Percentiles rank a stretch among this genome's conserved stretches.
phyloP scores from a whole-genome alignment of 1,139 yeast genomes.

The Blastobotrys buckinghamii region DNA sequence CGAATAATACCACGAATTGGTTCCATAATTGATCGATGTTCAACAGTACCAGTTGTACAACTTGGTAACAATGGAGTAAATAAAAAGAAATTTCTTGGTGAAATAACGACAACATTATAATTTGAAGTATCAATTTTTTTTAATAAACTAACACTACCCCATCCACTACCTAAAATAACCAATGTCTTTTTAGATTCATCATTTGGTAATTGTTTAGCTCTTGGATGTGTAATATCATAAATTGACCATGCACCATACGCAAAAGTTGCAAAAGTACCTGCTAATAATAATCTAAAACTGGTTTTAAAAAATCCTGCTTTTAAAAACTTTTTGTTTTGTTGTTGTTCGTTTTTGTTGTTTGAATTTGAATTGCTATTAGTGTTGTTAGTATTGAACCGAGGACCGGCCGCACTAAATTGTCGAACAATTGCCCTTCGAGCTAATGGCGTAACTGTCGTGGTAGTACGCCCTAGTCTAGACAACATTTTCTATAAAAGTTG shows the following conservation, averaged over 20 bases:
- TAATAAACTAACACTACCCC: conserved; percentile 84
- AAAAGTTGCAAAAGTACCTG: conserved; percentile 28
- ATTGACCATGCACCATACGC: conserved; percentile 32
- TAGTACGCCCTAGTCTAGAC: background rate
- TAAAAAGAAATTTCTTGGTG: conserved; percentile 91
- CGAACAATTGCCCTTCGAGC: background rate
- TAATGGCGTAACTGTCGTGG: background rate
- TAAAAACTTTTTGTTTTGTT: background rate
- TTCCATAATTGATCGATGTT: conserved; percentile 82
- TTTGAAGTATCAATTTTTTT: conserved; percentile 80
- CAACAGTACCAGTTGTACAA: conserved; percentile 90
- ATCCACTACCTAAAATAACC: conserved; percentile 88
- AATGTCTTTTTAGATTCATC: conserved; percentile 72
- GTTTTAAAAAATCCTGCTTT: background rate
- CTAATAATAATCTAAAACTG: conserved; percentile 31
- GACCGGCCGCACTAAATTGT: background rate
- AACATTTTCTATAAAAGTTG: background rate
- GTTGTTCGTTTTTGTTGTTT: background rate
- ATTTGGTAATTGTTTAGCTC: conserved; percentile 33
- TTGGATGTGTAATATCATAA: conserved; percentile 35
- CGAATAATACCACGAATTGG: conserved; percentile 74
- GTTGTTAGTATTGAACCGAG: background rate
- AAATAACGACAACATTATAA: conserved; percentile 82
- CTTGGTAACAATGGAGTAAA: conserved; percentile 93
- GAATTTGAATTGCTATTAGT: background rate